These are phyloP conservation scores for Xylaria longipes DNA, from an alignment of 495 filamentous ascomycete species.

Conservation along the genomic window DNA sequence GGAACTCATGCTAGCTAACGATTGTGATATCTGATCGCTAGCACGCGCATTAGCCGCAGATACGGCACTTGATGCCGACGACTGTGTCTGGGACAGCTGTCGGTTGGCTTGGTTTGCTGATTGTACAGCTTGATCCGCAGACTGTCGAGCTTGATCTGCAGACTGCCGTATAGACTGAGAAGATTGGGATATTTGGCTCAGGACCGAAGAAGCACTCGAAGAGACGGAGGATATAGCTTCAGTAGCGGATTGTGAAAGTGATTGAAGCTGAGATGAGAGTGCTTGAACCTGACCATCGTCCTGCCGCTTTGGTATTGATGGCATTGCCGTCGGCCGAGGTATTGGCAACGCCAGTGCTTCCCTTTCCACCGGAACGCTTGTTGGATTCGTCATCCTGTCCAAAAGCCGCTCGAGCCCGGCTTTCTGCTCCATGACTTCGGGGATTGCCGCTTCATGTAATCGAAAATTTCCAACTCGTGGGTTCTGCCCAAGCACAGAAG, in stretches of 20 bases:
- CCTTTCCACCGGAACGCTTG: conserved; percentile 29
- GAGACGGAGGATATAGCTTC: conserved; percentile 44
- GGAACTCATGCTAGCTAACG: conserved; percentile 37
- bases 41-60: conserved; percentile 36
- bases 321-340: conserved; percentile 31
- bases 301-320: conserved; percentile 40
- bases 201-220: conserved; percentile 40
- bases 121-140: conserved; percentile 36
- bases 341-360: conserved; percentile 29
- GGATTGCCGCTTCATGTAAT: neutral
- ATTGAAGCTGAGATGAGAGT: conserved; percentile 45
- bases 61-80: conserved; percentile 43
- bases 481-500: neutral
- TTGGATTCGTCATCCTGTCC: conserved; percentile 27
- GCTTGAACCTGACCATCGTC: conserved; percentile 50
- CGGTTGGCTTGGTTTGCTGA: conserved; percentile 44
- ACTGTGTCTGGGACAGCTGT: conserved; percentile 43
- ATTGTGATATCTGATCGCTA: conserved; percentile 32
- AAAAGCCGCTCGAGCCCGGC: conserved; percentile 14
- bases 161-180: conserved; percentile 38
- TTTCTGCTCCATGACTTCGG: conserved; percentile 20
- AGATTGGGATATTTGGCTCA: conserved; percentile 39
- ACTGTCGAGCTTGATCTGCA: conserved; percentile 39
- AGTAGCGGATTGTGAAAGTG: conserved; percentile 44
- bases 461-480: neutral